Evolutionary conservation across 768 basidiomycete species (phyloP).

Genomic region (Sarcomyxa edulis): DNA sequence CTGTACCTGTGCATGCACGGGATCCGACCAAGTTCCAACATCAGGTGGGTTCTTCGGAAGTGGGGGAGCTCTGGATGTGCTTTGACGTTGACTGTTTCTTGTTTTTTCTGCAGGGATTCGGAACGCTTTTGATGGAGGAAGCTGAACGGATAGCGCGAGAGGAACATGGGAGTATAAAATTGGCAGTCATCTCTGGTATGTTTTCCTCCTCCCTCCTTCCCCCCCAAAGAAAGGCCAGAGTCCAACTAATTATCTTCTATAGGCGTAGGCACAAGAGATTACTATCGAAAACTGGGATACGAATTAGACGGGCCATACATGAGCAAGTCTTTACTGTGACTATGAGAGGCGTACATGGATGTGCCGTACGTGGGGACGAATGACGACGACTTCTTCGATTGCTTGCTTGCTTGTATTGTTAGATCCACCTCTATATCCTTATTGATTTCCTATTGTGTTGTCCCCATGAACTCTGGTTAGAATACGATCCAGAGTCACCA

Average conservation of each 20-base stretch:
- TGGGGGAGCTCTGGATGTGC: constrained; percentile 1
- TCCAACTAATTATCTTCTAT: constrained; percentile 7
- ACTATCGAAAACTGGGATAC: constrained; percentile 93
- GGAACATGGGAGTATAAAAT: constrained; percentile 92
- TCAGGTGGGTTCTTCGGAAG: constrained; percentile 44
- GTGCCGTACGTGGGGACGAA: too few relatives aligned
- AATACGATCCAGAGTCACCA: neutral
- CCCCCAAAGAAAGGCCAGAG: neutral
- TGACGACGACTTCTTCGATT: too few relatives aligned
- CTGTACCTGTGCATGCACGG: constrained; percentile 93
- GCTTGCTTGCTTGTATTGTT: neutral
- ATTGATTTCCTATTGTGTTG: constrained; percentile 3
- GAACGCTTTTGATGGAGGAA: constrained; percentile 97
- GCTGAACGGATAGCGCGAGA: constrained; percentile 96
- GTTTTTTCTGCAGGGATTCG: constrained; percentile 80
- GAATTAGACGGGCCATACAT: constrained; percentile 96
- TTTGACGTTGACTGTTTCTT: constrained; percentile 10
- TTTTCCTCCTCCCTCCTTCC: constrained; percentile 1
- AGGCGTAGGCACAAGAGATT: constrained; percentile 96
- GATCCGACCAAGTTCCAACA: constrained; percentile 99
- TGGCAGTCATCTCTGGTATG: constrained; percentile 93
- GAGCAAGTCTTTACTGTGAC: constrained; percentile 71
- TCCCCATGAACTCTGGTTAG: too few relatives aligned
- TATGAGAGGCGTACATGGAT: constrained; percentile 2
- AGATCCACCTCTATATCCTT: constrained; percentile 1